Conservation (phyloP, 2,329 filamentous ascomycete species). For the Rhynchosporium secalis region DNA sequence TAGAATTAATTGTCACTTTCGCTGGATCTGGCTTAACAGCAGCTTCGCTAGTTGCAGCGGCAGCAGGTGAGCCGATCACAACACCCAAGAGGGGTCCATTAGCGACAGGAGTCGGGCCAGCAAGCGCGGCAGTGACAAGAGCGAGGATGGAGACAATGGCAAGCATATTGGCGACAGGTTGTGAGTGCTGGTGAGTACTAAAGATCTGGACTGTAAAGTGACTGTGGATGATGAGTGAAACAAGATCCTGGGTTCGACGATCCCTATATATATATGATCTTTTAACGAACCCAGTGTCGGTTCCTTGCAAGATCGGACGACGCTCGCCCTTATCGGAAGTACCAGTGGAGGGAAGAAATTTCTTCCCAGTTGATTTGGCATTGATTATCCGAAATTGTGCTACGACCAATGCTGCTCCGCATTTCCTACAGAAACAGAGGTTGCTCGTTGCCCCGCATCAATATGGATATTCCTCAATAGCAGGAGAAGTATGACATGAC, state of each 20-base stretch:
- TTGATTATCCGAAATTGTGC: conserved; percentile 19
- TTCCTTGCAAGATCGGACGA: conserved; percentile 21
- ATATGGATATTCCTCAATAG: conserved; percentile 25
- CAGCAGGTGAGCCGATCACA: conserved; percentile 9
- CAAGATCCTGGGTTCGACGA: conserved; percentile 13
- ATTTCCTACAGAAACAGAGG: conserved; percentile 13
- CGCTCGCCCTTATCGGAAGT: conserved; percentile 20
- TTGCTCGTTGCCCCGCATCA: conserved; percentile 25
- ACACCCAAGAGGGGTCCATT: conserved; percentile 28
- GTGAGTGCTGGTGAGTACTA: conserved; percentile 2
- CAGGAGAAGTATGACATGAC: conserved; percentile 22
- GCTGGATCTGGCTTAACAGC: conserved; percentile 36
- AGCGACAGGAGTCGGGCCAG: conserved; percentile 23
- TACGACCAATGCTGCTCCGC: conserved; percentile 21
- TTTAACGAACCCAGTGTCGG: conserved; percentile 11
- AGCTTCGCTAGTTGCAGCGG: conserved; percentile 26
- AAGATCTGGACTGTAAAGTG: conserved; percentile 7
- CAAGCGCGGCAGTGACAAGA: conserved; percentile 29
- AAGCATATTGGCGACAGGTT: conserved; percentile 24
- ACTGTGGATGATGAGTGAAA: conserved; percentile 20
- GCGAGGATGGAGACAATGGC: conserved; percentile 26
- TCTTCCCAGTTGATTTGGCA: conserved; percentile 8
- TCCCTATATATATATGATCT: conserved; percentile 27
- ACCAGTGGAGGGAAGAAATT: conserved; percentile 14
- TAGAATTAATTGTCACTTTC: conserved; percentile 44